Conservation (phyloP, 805 yeast genomes). For the Metschnikowia drakensbergensis region DNA sequence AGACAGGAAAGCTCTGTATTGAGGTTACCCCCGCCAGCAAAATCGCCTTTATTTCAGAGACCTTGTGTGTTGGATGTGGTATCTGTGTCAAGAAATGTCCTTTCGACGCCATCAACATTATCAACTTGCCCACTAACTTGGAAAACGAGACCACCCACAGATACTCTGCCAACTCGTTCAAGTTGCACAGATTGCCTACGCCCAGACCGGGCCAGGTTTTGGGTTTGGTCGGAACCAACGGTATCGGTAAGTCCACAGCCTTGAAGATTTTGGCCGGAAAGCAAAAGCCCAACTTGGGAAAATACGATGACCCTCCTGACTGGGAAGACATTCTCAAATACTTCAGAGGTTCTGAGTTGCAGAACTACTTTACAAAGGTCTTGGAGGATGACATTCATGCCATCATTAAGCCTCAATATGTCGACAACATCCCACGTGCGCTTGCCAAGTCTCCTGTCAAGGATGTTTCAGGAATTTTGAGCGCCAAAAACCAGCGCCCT, state of each 20-base stretch:
- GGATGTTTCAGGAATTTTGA: slow-evolving; percentile 80
- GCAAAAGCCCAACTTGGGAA: slow-evolving; percentile 94
- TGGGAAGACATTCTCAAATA: slow-evolving; percentile 91
- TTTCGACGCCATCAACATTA: slow-evolving; percentile 92
- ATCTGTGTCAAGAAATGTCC: slow-evolving; percentile 99
- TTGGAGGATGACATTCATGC: slow-evolving; percentile 93
- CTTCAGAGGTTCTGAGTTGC: slow-evolving; percentile 96
- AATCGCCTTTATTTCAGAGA: slow-evolving; percentile 93
- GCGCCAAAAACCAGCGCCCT: slow-evolving; percentile 70
- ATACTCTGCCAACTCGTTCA: slow-evolving; percentile 96
- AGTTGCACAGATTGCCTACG: slow-evolving; percentile 93
- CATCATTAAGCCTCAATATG: slow-evolving; percentile 98
- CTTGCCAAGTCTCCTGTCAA: slow-evolving; percentile 80
- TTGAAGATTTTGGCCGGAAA: slow-evolving; percentile 95
- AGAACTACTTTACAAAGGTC: slow-evolving; percentile 90
- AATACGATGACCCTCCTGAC: slow-evolving; percentile 93
- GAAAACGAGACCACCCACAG: slow-evolving; percentile 93
- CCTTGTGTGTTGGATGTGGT: slow-evolving; percentile 98
- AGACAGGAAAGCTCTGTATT: slow-evolving; percentile 96
- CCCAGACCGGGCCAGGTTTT: slow-evolving; percentile 99
- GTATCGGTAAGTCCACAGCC: slow-evolving; percentile 98
- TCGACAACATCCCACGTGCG: slow-evolving; percentile 95
- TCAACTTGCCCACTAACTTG: slow-evolving; percentile 92
- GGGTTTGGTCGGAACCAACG: slow-evolving; percentile 97
- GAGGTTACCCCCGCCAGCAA: slow-evolving; percentile 89